These are phyloP conservation scores for Gnomoniopsis sp. DNA, from an alignment of 2,329 filamentous ascomycete species.

Conservation along the genomic window DNA sequence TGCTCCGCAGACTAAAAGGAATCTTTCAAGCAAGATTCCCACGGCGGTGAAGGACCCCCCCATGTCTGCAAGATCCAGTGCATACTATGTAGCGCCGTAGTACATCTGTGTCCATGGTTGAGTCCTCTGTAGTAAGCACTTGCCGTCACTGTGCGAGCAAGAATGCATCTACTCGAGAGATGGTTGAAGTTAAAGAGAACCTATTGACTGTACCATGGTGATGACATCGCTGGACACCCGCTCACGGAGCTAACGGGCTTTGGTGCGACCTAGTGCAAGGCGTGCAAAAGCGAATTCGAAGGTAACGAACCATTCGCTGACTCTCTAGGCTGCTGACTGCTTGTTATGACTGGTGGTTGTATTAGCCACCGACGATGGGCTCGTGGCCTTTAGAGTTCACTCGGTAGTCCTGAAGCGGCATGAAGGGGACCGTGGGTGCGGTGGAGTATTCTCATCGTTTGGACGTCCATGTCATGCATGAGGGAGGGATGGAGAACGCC, in stretches of 20 bases:
- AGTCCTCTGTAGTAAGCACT: neutral
- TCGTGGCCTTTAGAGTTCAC: neutral
- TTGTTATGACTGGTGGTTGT: no score
- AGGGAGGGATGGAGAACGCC: neutral
- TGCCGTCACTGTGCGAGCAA: neutral
- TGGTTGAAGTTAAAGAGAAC: no score
- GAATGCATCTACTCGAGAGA: no score
- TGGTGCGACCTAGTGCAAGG: no score
- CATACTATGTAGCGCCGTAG: no score
- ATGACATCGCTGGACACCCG: no score
- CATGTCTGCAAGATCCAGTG: neutral
- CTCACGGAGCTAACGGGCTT: no score
- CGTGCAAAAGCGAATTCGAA: no score
- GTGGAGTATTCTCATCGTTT: slow-evolving; percentile 2
- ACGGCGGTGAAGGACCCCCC: neutral
- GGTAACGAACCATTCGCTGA: no score
- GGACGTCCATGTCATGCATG: slow-evolving; percentile 15
- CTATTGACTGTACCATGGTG: no score
- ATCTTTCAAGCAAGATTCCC: neutral
- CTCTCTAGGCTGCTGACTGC: no score
- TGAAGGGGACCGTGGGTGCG: neutral
- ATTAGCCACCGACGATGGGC: no score
- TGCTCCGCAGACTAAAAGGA: neutral
- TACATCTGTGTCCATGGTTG: neutral
- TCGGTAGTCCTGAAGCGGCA: neutral